Evolutionary conservation across 2,329 filamentous ascomycete genomes (phyloP).

Genomic region (Colletotrichum tabaci): DNA sequence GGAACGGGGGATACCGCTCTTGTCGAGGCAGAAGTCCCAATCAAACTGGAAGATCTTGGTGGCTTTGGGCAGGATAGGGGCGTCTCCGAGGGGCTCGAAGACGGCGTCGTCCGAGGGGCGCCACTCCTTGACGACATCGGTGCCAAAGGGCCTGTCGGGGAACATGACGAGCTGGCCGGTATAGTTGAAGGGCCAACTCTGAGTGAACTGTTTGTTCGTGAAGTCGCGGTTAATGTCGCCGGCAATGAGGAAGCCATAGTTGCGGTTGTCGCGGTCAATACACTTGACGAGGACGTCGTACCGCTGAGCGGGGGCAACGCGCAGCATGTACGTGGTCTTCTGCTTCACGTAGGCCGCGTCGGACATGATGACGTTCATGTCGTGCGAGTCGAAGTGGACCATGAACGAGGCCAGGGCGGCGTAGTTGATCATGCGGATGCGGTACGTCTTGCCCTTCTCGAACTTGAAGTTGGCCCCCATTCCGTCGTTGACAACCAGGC

Average conservation of each 20-base stretch:
- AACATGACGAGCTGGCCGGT: conserved; percentile 62
- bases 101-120: conserved; percentile 74
- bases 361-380: conserved; percentile 62
- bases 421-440: conserved; percentile 63
- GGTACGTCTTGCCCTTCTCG: conserved; percentile 60
- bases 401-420: conserved; percentile 60
- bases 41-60: conserved; percentile 70
- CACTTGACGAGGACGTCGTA: conserved; percentile 63
- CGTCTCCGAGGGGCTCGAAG: conserved; percentile 70
- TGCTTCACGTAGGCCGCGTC: conserved; percentile 59
- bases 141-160: conserved; percentile 46
- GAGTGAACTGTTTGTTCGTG: conserved; percentile 47
- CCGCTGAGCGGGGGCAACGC: conserved; percentile 60
- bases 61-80: conserved; percentile 65
- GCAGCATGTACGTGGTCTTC: conserved; percentile 55
- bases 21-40: conserved; percentile 72
- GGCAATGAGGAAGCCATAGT: conserved; percentile 61
- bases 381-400: conserved; percentile 60
- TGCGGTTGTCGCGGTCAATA: conserved; percentile 54
- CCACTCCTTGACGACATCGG: conserved; percentile 53
- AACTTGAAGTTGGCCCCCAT: conserved; percentile 54
- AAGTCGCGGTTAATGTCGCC: conserved; percentile 62
- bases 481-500: conserved; percentile 61
- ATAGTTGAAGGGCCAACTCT: conserved; percentile 55
- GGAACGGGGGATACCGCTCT: conserved; percentile 73